A percentile compares a stretch with the other conserved stretches of the same genome.
Conservation (phyloP, 208 protist genomes). For the Phytomonas serpens region DNA sequence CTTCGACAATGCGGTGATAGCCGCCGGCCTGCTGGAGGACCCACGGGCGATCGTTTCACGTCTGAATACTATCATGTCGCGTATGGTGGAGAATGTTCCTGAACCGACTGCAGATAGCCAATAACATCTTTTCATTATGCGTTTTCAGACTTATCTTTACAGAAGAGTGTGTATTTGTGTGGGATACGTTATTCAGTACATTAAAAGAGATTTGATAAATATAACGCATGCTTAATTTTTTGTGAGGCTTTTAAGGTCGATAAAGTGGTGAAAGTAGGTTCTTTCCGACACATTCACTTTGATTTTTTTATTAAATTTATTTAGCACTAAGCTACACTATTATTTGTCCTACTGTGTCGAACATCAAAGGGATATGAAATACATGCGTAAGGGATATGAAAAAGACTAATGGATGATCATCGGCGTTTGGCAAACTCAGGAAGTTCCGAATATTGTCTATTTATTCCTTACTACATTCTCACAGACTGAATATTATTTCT, state of each 20-base stretch:
- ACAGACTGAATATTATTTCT: neutral
- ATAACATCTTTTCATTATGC: slow-evolving; percentile 16
- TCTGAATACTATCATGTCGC: slow-evolving; percentile 87
- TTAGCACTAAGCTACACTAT: neutral
- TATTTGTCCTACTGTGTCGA: slow-evolving; percentile 6
- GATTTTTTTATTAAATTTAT: neutral
- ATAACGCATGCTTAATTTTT: neutral
- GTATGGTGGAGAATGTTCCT: slow-evolving; percentile 83
- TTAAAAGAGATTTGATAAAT: neutral
- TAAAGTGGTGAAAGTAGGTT: neutral
- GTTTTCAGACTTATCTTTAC: neutral
- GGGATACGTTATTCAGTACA: neutral
- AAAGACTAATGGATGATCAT: neutral
- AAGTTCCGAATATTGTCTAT: neutral
- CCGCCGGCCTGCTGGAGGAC: slow-evolving; percentile 89
- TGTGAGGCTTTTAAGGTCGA: neutral
- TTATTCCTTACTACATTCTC: neutral
- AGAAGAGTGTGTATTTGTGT: neutral
- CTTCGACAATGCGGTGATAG: slow-evolving; percentile 92
- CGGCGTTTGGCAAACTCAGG: neutral
- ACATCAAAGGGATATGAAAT: neutral
- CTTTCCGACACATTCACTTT: neutral
- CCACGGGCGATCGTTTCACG: slow-evolving; percentile 85
- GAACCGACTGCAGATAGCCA: slow-evolving; percentile 76
- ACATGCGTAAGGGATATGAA: neutral